Base-by-base conservation (phyloP, 176 grass and related monocot species). In the Elaeis guineensis region DNA sequence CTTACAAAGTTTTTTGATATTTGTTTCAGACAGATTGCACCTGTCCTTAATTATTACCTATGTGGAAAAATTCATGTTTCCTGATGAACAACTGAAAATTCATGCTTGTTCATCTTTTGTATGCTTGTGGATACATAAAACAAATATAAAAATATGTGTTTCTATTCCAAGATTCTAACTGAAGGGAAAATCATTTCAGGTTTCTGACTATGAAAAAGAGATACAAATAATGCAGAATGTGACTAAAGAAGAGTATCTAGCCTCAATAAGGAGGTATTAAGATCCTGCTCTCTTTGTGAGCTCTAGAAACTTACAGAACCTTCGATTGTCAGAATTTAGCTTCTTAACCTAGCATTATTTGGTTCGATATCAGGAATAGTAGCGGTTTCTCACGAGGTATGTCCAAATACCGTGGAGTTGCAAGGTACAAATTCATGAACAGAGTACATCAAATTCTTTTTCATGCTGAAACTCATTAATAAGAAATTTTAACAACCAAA, bases 321-420 rank as follows among this genome's bases (percentile, higher is more conserved):
- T 44, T 44, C 0, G 49, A n/a, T 48, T 23, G 59, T 12, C 22
- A 44, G 51, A 25, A 23, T 51, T 61, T 22, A 72, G 3, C n/a
- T 48, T 4, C 19, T 48, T 19, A 48, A 19, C 35, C 35, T 44
- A 14, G 35, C 11, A 12, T 44, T 12, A 44, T 44, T 44, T 44
- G 35, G 35, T 44, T 44, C 32, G 1, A 69, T 69, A 62, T 6
- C 70, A 89, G 86, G 52, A 85, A 89, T 62, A 89, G 86, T 74
- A 89, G 80, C 22, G 86, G 86, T 19, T 89, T 85, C 54, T 85
- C 86, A 0, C 78, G 86, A 61, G 86, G 86, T 4, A 78, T 89
- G 22, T 89, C 86, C 62, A 89, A 84, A 59, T 89, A 89, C 72
- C 69, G 86, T 54, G 86, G 86, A 25, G 86, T 89, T 17, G 86